Percentiles rank a stretch among this genome's conserved stretches.
Evolutionary conservation across 768 basidiomycete species (phyloP).

Genomic region (Leucogyrophana mollusca): DNA sequence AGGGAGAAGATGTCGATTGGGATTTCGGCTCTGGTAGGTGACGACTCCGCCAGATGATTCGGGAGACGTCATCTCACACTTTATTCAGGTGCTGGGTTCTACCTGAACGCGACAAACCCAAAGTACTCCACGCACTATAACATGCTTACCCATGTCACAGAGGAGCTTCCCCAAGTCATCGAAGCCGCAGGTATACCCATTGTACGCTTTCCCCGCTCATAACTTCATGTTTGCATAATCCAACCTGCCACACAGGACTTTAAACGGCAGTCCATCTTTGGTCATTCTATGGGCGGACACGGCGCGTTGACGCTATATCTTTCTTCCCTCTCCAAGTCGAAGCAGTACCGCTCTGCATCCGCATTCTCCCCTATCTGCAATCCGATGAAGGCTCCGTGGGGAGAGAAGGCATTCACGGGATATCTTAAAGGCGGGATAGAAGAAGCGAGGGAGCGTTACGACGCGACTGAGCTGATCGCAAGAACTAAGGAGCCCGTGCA

Average conservation of each 20-base stretch:
- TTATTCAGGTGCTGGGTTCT: conserved; percentile 80
- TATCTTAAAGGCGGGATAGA: conserved; percentile 76
- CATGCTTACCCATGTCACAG: conserved; percentile 83
- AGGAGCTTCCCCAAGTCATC: conserved; percentile 82
- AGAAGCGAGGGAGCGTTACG: conserved; percentile 74
- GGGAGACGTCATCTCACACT: neutral
- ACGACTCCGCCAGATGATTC: neutral
- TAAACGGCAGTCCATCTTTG: conserved; percentile 82
- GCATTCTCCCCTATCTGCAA: conserved; percentile 89
- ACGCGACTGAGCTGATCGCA: conserved; percentile 81
- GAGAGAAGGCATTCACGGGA: conserved; percentile 84
- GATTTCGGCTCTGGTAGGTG: conserved; percentile 81
- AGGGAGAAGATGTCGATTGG: conserved; percentile 81
- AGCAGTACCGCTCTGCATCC: conserved; percentile 81
- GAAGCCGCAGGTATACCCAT: conserved; percentile 73
- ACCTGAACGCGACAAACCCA: conserved; percentile 84
- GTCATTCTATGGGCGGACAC: conserved; percentile 98
- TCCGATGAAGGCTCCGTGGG: conserved; percentile 87
- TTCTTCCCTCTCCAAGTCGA: conserved; percentile 52
- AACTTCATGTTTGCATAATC: neutral
- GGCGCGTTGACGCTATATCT: conserved; percentile 93
- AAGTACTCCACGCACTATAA: conserved; percentile 76
- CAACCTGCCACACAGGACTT: conserved; percentile 56
- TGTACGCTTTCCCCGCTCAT: conserved; percentile 40
- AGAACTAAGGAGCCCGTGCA: conserved; percentile 62